These are phyloP conservation scores for Sporisorium sorghi DNA, from an alignment of 1,284 basidiomycete genomes.

Conservation along the genomic window DNA sequence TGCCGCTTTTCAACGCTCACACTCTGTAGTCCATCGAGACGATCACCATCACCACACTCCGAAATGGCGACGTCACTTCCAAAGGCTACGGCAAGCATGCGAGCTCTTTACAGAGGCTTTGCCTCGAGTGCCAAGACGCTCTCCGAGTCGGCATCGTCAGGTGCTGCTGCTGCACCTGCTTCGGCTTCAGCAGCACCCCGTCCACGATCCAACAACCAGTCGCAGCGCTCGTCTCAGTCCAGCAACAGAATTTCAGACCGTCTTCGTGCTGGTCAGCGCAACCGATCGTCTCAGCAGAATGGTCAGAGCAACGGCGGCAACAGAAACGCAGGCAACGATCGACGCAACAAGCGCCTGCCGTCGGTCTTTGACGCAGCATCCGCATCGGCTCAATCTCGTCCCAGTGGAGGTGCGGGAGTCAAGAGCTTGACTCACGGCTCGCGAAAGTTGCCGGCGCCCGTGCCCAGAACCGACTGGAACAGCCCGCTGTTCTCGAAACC, in stretches of 20 bases:
- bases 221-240: conserved; percentile 14
- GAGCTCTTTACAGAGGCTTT: conserved; percentile 11
- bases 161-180: conserved; percentile 2
- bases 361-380: conserved; percentile 36
- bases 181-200: conserved; percentile 14
- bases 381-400: conserved; percentile 3
- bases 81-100: conserved; percentile 5
- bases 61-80: neutral
- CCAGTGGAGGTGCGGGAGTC: conserved; percentile 2
- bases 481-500: conserved; percentile 33
- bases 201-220: conserved; percentile 18
- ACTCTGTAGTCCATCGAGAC: neutral
- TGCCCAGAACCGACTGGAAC: conserved; percentile 44
- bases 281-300: neutral
- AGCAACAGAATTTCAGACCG: conserved; percentile 17
- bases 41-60: neutral
- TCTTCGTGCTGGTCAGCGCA: conserved; percentile 18
- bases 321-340: conserved; percentile 21
- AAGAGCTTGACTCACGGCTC: conserved; percentile 8
- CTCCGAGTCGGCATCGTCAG: conserved; percentile 19
- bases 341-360: conserved; percentile 35
- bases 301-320: conserved; percentile 19
- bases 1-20: neutral
- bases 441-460: conserved; percentile 21
- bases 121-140: conserved; percentile 15